Evolutionary conservation across 2,329 filamentous ascomycete species (phyloP), one percentile per base, ranked within the genome.

Genomic region (Verticillium longisporum): DNA sequence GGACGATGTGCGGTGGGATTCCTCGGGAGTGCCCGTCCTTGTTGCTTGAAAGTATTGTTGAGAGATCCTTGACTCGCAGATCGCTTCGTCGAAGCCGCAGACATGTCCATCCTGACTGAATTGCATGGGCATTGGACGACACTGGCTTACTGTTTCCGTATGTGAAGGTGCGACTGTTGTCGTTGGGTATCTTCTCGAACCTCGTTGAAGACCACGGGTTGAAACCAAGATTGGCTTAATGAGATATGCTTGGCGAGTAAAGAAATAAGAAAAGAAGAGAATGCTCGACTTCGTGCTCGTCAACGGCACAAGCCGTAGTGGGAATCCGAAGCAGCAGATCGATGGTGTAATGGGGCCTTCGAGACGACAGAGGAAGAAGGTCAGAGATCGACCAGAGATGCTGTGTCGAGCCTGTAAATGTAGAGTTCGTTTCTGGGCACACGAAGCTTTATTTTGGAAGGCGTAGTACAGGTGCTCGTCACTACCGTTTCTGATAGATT

Each of bases 41-140:
- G 45, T 7, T n/a, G 13, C 21, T 64, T 65, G 65, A 73, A 74
- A 21, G 66, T 68, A 61, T 68, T 70, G 61, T 70, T 69, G 54
- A 79, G 71, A 4, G 77, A 75, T 57, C 70, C 72, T 69, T 78
- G 75, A 60, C 78, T 80, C 61, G 69, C 68, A 36, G 75, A 75
- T 61, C 74, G 74, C 60, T 58, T 58, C 2, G 26, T 13, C 0
- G 32, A 33, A 36, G 21, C 45, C 7, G 55, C 13, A 36, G 33
- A 36, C 15, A 36, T 71, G 65, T 38, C 67, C 67, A 60, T 61
- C 41, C 56, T 67, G 67, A 50, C 45, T 26, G 33, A 65, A 63
- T 50, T 75, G 70, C 74, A 76, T 76, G 50, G 56, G 41, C 4
- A 57, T n/a, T 11, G 13, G 34, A 36, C 9, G 34, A 36, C 9